Base-by-base conservation (phyloP, 164 flowering plant genomes). In the Paratinospora sagittata region DNA sequence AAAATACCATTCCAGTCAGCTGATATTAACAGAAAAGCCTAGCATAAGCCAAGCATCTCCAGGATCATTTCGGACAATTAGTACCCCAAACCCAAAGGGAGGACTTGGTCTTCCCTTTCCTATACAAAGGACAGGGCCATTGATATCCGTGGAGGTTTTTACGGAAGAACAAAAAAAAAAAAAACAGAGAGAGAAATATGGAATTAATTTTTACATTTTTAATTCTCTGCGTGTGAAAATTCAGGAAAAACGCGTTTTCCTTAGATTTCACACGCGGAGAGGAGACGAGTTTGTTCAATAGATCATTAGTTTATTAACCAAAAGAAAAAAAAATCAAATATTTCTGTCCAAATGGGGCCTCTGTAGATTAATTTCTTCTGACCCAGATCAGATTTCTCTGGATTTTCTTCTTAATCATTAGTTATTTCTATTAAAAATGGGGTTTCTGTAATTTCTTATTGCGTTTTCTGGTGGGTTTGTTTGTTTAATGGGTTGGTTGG, bases 41-140 rank as follows among this genome's bases (percentile, higher is more conserved):
- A 49, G 8, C 2, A 33, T 4, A n/a, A 33, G 1, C 8, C 7
- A 55, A 55, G 13, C 63, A 24, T 12, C 8, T 26, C 13, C 0
- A 55, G 37, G 71, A 62, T 30, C 11, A 68, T 52, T 55, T 68
- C 34, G 27, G 71, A 21, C 36, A 68, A 68, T 33, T 17, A 19
- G 24, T 19, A 16, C 16, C 6, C 19, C 24, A 27, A n/a, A n/a
- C n/a, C n/a, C n/a, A n/a, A 27, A 67, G 11, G 17, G n/a, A 17
- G 70, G 70, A 68, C 30, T 49, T 68, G 52, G 70, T 68, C 70
- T 68, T 49, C 60, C 27, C 55, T 13, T 49, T 47, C 61, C 61
- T 21, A 24, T 24, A 23, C 33, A 37, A 65, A 34, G 4, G 70
- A 55, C 30, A 68, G 24, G 61, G 39, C 62, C 70, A 49, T 68